Percentiles rank a stretch among this genome's conserved stretches.
phyloP scores from a whole-genome alignment of 2,329 filamentous ascomycete genomes.

The Pseudogymnoascus sp. region DNA sequence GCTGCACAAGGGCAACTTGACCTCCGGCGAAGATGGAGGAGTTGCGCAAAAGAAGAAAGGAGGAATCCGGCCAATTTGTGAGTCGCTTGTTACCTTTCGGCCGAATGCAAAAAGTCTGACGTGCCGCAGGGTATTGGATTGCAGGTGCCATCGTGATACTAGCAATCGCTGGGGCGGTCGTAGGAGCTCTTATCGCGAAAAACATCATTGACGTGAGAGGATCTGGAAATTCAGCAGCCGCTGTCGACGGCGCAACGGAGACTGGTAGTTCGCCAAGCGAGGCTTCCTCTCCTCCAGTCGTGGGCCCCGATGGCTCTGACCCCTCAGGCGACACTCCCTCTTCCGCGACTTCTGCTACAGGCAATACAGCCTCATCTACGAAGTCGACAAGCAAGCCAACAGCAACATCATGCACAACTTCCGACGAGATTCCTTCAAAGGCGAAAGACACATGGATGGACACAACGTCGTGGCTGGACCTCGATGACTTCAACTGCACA shows the following conservation, averaged over 20 bases:
- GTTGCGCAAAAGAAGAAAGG: neutral
- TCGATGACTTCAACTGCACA: conserved; percentile 83
- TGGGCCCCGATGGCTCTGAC: neutral
- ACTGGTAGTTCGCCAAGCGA: neutral
- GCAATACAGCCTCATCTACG: neutral
- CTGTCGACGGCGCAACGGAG: neutral
- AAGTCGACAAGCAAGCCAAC: neutral
- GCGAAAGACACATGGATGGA: neutral
- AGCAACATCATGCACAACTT: neutral
- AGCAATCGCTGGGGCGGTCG: neutral
- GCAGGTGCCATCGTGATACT: neutral
- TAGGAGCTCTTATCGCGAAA: neutral
- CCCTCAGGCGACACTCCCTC: neutral
- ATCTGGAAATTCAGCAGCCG: neutral
- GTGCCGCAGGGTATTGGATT: neutral
- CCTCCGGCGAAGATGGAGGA: neutral
- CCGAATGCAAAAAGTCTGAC: neutral
- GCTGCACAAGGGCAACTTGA: neutral
- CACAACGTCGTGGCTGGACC: conserved; percentile 67
- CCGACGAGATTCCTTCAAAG: neutral
- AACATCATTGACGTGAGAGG: neutral
- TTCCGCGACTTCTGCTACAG: neutral
- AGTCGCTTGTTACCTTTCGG: neutral
- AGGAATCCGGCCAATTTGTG: neutral
- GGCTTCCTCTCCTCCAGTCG: conserved; percentile 2